Base-by-base conservation (phyloP, 1,139 yeast genomes). In the Blastobotrys capitulatus region DNA sequence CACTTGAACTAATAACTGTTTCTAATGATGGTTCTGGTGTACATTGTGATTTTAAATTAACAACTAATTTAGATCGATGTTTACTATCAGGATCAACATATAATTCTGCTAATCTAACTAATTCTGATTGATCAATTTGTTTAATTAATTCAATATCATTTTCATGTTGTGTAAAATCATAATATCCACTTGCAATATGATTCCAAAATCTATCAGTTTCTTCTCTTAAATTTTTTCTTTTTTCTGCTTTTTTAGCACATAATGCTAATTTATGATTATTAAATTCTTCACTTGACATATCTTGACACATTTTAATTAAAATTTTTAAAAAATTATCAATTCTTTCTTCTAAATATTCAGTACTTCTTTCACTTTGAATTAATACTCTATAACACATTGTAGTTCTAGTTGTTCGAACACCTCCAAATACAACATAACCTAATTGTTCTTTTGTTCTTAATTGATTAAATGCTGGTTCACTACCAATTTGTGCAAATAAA, bases 381-480 rank as follows among this genome's bases (percentile, higher is more conserved):
- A 90, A 70, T n/a, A 92, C 69, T 58, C 96, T 75, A 56, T 84
- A 76, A 13, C 95, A 95, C 58, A 82, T 74, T 1, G 89, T 78
- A 10, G 94, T 84, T 62, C 95, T 77, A 1, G 87, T 78, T 50
- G 76, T 74, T 54, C 83, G 73, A 32, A 78, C 69, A 1, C 95
- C 86, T 36, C 94, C 82, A 64, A 87, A 88, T 0, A 92, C 98
- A 52, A 92, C 89, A 62, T 86, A 86, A 1, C 95, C 95, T 35
- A 86, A 73, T 64, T 92, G 97, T 67, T 92, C 98, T 60, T 87
- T 83, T 2, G 98, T 92, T 66, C 98, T 77, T 51, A 92, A 75
- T 56, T 86, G 87, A 64, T 87, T 83, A 66, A 92, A 92, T 49
- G 90, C 86, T 1, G 97, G 97, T 63, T 90, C 97, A 54, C 78